A percentile compares a stretch with the other conserved stretches of the same genome.
These are phyloP conservation scores for Coniophora puteana DNA, from an alignment of 1,284 basidiomycete genomes.

Conservation along the genomic window DNA sequence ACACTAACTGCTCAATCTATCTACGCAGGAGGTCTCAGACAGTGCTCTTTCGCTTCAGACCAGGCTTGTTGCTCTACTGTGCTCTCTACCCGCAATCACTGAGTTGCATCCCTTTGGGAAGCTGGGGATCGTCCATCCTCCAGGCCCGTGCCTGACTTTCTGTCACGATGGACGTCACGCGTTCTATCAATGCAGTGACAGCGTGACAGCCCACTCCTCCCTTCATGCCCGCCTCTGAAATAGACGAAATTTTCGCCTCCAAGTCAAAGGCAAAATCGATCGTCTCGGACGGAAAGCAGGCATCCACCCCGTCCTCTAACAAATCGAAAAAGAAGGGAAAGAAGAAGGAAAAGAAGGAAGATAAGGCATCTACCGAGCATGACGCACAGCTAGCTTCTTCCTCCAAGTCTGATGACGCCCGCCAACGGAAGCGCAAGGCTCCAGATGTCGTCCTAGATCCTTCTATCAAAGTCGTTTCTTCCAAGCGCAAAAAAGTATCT, in stretches of 20 bases:
- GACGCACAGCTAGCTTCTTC: conserved; percentile 17
- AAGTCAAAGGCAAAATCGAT: conserved; percentile 33
- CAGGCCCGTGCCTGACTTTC: too few species aligned
- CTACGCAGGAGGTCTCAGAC: not conserved
- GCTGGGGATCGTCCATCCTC: too few species aligned
- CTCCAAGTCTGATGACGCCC: conserved; percentile 5
- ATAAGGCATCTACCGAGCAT: conserved; percentile 13
- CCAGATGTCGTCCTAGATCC: conserved; percentile 64
- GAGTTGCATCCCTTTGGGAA: not conserved
- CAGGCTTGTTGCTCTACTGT: not conserved
- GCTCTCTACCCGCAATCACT: not conserved
- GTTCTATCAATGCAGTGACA: not conserved
- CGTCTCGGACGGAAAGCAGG: conserved; percentile 24
- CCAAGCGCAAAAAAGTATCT: conserved; percentile 34
- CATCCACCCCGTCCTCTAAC: too few species aligned
- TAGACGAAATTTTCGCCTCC: conserved; percentile 74
- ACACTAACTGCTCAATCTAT: not conserved
- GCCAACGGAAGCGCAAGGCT: conserved; percentile 37
- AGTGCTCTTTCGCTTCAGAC: not conserved
- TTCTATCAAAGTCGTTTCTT: conserved; percentile 31
- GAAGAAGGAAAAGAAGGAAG: conserved; percentile 34
- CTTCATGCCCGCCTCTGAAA: conserved; percentile 56
- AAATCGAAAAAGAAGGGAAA: conserved; percentile 42
- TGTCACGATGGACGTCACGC: not conserved
- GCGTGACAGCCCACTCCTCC: conserved; percentile 7